A percentile compares a stretch with the other conserved stretches of the same genome.
phyloP scores from a whole-genome alignment of 2,329 filamentous ascomycete species.

The Fusarium sp. region DNA sequence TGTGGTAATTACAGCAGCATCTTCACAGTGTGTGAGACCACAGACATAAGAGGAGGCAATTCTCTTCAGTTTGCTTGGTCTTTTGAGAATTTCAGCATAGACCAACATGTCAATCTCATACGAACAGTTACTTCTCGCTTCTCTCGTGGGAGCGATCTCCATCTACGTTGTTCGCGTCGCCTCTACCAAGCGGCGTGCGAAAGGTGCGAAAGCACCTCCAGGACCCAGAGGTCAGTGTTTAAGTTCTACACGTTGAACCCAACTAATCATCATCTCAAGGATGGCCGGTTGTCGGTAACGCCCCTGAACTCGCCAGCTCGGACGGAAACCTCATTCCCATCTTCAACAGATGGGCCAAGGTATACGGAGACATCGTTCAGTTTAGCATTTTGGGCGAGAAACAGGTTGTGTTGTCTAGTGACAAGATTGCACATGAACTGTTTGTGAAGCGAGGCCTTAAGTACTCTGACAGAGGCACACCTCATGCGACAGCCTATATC shows the following conservation, averaged over 20 bases:
- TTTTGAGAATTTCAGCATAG: too few species aligned
- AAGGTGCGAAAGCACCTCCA: background rate
- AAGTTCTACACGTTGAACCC: background rate
- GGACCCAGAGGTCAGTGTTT: background rate
- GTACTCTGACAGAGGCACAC: slow-evolving; percentile 3
- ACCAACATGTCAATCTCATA: background rate
- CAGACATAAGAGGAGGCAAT: background rate
- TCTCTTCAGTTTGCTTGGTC: too few species aligned
- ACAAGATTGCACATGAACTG: background rate
- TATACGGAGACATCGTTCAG: background rate
- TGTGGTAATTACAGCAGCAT: background rate
- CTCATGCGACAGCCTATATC: background rate
- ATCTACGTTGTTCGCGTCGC: background rate
- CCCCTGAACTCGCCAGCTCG: slow-evolving; percentile 2
- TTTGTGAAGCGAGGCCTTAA: background rate
- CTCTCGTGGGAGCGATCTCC: background rate
- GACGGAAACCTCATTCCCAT: background rate
- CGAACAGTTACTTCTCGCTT: background rate
- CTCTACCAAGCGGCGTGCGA: background rate
- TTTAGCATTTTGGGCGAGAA: slow-evolving; percentile 7
- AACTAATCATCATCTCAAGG: background rate
- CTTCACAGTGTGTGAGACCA: background rate
- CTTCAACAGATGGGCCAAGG: background rate
- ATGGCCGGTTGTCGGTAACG: slow-evolving; percentile 5
- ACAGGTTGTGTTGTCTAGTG: background rate